A percentile compares a stretch with the other conserved stretches of the same genome.
Conservation (phyloP, 129 eudicot species). For the Escallonia herrerae region DNA sequence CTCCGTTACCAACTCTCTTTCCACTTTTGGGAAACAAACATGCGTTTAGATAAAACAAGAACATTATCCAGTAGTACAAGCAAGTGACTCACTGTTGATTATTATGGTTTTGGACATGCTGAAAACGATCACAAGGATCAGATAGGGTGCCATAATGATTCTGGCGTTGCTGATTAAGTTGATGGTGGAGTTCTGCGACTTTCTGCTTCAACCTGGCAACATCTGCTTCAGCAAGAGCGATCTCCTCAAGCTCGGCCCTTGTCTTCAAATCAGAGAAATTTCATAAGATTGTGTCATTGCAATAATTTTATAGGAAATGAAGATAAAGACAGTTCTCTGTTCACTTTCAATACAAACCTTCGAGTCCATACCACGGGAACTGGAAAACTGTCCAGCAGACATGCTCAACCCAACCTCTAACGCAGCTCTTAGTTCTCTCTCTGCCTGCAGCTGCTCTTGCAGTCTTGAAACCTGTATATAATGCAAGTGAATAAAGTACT, state of each 20-base stretch:
- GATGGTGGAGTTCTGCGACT: constrained; percentile 94
- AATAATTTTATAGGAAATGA: too few species aligned
- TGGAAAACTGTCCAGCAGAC: constrained; percentile 83
- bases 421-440: constrained; percentile 95
- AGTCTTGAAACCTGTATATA: constrained; percentile 69
- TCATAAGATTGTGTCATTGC: constrained; percentile 6
- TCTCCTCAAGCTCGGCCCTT: constrained; percentile 97
- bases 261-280: constrained; percentile 40
- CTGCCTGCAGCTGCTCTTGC: constrained; percentile 97
- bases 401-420: constrained; percentile 93
- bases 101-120: constrained; percentile 48
- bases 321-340: background rate
- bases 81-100: constrained; percentile 50
- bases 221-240: constrained; percentile 99
- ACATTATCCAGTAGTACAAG: background rate
- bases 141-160: constrained; percentile 77
- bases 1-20: too few species aligned
- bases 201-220: constrained; percentile 95
- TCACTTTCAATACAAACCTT: constrained; percentile 41
- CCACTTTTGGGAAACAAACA: too few species aligned
- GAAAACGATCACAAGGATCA: constrained; percentile 60
- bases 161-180: constrained; percentile 94
- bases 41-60: background rate
- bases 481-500: background rate
- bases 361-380: constrained; percentile 84